Percentiles rank a stretch among this genome's conserved stretches.
Evolutionary conservation across 768 basidiomycete species (phyloP).

Genomic region (Myochromella boudieri): DNA sequence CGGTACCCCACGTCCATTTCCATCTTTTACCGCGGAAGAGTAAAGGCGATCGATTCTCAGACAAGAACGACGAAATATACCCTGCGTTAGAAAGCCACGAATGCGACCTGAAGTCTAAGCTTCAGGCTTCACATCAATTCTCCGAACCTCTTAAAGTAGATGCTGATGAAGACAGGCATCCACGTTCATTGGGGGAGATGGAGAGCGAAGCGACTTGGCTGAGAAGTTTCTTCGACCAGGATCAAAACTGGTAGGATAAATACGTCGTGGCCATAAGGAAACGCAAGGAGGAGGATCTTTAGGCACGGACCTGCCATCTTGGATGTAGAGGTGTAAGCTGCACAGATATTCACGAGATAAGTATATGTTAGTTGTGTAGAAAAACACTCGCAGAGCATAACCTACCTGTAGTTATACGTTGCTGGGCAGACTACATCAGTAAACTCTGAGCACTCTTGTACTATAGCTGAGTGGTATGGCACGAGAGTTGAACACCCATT

Average conservation of each 20-base stretch:
- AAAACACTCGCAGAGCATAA: too few species aligned
- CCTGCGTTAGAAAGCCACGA: slow-evolving; percentile 73
- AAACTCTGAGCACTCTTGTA: too few species aligned
- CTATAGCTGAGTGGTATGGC: too few species aligned
- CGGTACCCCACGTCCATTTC: slow-evolving; percentile 93
- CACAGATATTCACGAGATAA: too few species aligned
- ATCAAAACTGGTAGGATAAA: slow-evolving; percentile 13
- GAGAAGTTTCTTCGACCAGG: slow-evolving; percentile 47
- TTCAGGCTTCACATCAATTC: slow-evolving; percentile 28
- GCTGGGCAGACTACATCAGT: too few species aligned
- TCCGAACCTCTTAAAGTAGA: slow-evolving; percentile 53
- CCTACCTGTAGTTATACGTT: too few species aligned
- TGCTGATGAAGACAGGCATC: slow-evolving; percentile 65
- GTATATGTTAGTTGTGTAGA: too few species aligned
- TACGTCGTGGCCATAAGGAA: too few species aligned
- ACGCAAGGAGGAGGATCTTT: too few species aligned
- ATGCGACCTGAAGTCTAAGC: slow-evolving; percentile 41
- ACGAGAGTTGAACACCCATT: too few species aligned
- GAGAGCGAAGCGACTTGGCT: slow-evolving; percentile 76
- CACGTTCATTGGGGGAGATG: slow-evolving; percentile 75
- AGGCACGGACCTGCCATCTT: too few species aligned
- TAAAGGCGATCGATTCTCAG: slow-evolving; percentile 64
- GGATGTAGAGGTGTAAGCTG: too few species aligned
- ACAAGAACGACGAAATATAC: slow-evolving; percentile 72
- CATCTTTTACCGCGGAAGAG: slow-evolving; percentile 85